Percentiles rank a stretch among this genome's conserved stretches.
Conservation (phyloP, 1,284 basidiomycete genomes). For the Cutaneotrichosporon sp. region DNA sequence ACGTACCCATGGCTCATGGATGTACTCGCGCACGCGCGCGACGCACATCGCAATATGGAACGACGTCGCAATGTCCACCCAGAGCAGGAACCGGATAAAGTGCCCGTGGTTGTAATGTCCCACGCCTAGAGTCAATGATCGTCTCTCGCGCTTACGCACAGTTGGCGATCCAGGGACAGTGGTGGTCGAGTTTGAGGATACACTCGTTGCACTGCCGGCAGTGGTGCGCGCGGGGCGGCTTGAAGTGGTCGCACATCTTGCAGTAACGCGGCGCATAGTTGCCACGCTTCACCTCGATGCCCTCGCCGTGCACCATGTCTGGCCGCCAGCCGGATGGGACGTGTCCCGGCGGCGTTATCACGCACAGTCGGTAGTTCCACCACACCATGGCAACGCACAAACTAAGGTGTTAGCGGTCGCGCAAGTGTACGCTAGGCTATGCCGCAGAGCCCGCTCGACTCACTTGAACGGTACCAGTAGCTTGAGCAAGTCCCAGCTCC, state of each 20-base stretch:
- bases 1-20: constrained; percentile 42
- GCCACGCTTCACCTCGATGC: constrained; percentile 78
- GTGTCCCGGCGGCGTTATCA: constrained; percentile 72
- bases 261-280: constrained; percentile 76
- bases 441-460: constrained; percentile 40
- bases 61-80: constrained; percentile 66
- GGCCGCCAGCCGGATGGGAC: constrained; percentile 77
- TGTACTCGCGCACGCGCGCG: constrained; percentile 56
- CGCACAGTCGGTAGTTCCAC: constrained; percentile 80
- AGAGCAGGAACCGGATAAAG: constrained; percentile 88
- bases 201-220: constrained; percentile 77
- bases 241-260: constrained; percentile 58
- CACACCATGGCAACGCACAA: constrained; percentile 67
- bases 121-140: constrained; percentile 58
- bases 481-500: constrained; percentile 65
- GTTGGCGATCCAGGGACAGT: constrained; percentile 5
- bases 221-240: constrained; percentile 66
- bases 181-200: constrained; percentile 35
- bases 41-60: constrained; percentile 78
- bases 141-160: constrained; percentile 10
- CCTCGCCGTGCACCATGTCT: constrained; percentile 60
- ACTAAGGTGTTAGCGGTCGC: constrained; percentile 50
- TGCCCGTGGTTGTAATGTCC: constrained; percentile 84
- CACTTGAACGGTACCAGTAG: constrained; percentile 86
- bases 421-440: neutral